These are phyloP conservation scores for Helicostylum pulchrum DNA, from an alignment of 192 early-diverging fungal genomes.

Conservation along the genomic window DNA sequence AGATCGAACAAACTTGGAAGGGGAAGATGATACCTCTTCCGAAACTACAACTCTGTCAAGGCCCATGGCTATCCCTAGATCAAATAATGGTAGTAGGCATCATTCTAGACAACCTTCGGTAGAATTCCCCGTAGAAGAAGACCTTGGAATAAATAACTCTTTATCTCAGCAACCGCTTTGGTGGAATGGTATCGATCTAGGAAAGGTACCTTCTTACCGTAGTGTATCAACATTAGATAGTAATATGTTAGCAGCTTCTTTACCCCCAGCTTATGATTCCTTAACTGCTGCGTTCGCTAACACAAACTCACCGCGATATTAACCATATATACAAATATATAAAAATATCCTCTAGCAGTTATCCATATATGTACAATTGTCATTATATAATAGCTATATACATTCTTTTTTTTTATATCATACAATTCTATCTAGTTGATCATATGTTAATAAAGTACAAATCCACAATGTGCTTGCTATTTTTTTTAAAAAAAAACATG, in stretches of 20 bases:
- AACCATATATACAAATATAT: not conserved
- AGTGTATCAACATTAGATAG: conserved; percentile 1
- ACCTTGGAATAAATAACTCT: no score
- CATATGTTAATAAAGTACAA: no score
- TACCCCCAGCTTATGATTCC: conserved; percentile 1
- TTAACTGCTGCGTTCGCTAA: no score
- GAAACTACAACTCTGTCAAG: not conserved
- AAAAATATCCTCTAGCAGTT: no score
- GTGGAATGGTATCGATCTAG: conserved; percentile 27
- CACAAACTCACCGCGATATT: not conserved
- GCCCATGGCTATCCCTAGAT: conserved; percentile 8
- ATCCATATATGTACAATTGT: not conserved
- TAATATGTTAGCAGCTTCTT: not conserved
- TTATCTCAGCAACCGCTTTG: not conserved
- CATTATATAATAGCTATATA: not conserved
- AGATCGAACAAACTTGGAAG: no score
- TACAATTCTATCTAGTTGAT: no score
- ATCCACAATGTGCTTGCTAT: no score
- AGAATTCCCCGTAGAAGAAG: not conserved
- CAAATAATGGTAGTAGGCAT: conserved; percentile 12
- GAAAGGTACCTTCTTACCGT: conserved; percentile 22
- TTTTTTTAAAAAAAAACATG: no score
- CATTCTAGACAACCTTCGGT: conserved; percentile 6
- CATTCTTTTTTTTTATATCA: not conserved
- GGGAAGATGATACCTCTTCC: not conserved